phyloP scores from a whole-genome alignment of 1,139 yeast genomes.

The Candida neerlandica region DNA sequence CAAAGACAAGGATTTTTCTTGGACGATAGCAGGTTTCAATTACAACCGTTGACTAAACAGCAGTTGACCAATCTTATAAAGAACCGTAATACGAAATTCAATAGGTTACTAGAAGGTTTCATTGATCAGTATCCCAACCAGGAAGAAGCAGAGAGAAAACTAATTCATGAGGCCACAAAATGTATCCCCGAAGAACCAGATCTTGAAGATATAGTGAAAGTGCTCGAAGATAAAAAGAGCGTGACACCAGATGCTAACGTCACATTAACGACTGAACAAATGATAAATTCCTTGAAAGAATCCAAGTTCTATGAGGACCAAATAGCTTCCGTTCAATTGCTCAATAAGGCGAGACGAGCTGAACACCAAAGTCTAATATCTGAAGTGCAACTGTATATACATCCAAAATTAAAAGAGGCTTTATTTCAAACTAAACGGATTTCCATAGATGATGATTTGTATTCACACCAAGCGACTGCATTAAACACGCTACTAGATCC shows the following conservation, averaged over 20 bases:
- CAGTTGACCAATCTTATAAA: conserved; percentile 60
- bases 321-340: conserved; percentile 34
- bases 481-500: conserved; percentile 51
- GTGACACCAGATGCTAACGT: conserved; percentile 20
- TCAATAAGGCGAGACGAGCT: conserved; percentile 28
- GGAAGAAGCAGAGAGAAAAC: conserved; percentile 31
- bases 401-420: conserved; percentile 52
- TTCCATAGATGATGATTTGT: conserved; percentile 53
- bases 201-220: conserved; percentile 37
- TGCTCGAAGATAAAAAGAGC: conserved; percentile 33
- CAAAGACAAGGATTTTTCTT: conserved; percentile 27
- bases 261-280: conserved; percentile 23
- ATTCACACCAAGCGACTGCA: conserved; percentile 82
- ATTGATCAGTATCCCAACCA: conserved; percentile 15
- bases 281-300: conserved; percentile 50
- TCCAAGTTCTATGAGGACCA: conserved; percentile 60
- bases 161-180: conserved; percentile 33
- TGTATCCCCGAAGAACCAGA: conserved; percentile 50
- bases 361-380: conserved; percentile 18
- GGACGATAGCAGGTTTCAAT: conserved; percentile 24
- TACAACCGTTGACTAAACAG: conserved; percentile 28
- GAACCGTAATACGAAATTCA: conserved; percentile 59
- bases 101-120: conserved; percentile 18
- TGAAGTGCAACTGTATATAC: conserved; percentile 40
- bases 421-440: conserved; percentile 49